Evolutionary conservation across 2,329 filamentous ascomycete species (phyloP).

Genomic region (Claviceps quebecensis): DNA sequence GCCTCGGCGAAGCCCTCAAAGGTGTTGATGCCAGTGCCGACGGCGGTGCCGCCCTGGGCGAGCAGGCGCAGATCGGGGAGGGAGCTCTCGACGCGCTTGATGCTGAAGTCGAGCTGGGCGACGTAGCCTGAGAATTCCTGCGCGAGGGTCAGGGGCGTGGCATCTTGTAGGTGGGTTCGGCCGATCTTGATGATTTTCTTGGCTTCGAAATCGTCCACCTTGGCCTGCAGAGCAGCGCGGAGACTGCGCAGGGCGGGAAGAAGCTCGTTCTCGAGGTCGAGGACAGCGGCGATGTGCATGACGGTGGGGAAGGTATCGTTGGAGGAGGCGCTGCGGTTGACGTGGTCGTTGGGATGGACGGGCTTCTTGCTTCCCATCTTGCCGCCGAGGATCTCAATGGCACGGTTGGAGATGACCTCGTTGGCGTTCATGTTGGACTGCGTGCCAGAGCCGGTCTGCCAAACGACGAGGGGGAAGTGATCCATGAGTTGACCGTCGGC

Average conservation of each 20-base stretch:
- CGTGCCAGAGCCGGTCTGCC: conserved; percentile 97
- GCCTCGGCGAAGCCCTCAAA: conserved; percentile 91
- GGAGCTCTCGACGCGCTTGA: conserved; percentile 70
- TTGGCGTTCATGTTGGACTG: conserved; percentile 99
- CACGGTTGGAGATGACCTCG: conserved; percentile 98
- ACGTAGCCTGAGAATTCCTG: conserved; percentile 98
- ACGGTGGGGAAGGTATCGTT: conserved; percentile 99
- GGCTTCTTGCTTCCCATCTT: conserved; percentile 94
- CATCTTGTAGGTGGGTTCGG: conserved; percentile 92
- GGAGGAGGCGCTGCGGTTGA: conserved; percentile 97
- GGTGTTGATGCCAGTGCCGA: conserved; percentile 95
- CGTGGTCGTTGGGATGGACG: conserved; percentile 97
- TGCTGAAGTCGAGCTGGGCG: conserved; percentile 80
- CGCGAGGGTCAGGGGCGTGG: conserved; percentile 84
- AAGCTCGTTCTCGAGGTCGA: conserved; percentile 79
- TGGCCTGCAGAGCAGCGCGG: conserved; percentile 70
- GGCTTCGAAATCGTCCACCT: conserved; percentile 73
- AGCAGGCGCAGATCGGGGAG: conserved; percentile 76
- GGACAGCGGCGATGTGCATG: conserved; percentile 96
- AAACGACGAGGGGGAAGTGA: conserved; percentile 97
- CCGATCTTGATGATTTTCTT: conserved; percentile 97
- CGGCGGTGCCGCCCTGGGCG: conserved; percentile 90
- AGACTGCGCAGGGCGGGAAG: conserved; percentile 73
- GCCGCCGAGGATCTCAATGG: conserved; percentile 93
- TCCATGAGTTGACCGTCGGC: conserved; percentile 86